Evolutionary conservation across 1,284 basidiomycete species (phyloP), one percentile per base, ranked within the genome.

Genomic region (Cutaneotrichosporon dermatis): DNA sequence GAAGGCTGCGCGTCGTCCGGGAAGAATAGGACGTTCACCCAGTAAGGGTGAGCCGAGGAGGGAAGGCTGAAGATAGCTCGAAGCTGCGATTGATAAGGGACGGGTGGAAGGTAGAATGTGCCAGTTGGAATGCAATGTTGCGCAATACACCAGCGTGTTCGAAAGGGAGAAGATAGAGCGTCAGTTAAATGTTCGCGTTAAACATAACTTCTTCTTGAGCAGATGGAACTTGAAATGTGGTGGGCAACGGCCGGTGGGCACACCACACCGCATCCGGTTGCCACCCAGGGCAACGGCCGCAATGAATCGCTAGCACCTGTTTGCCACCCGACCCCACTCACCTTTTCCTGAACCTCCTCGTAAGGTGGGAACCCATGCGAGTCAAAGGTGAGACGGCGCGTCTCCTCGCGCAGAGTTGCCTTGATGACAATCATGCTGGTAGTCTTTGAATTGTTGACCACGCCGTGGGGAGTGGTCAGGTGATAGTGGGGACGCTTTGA

Each of bases 381-480:
- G 15, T 75, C 70, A 52, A 78, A 76, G 13, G 66, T 62, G 58
- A 79, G 62, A 48, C 71, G 73, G 46, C 76, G 62, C n/a, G 76
- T 79, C 66, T 76, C 74, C 55, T 77, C 76, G 59, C 71, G 73
- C 56, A 75, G 68, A 5, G 76, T 76, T 1, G 76, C 77, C 61
- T 76, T 76, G 67, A 77, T 70, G 54, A 76, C 70, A 59, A 79
- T 74, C 67, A 70, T 69, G 49, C 1, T 48, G 39, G 41, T 6
- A 2, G 16, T 4, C 25, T 53, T 6, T 40, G 11, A 51, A 40
- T 8, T 40, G 8, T 40, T 40, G 39, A 40, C 39, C 39, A 8
- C 39, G 9, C 12, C 39, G 39, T 12, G 9, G 8, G 37, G n/a
- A 16, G 6, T 2, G 9, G 50, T 51, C 50, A 51, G 39, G 50